These are phyloP conservation scores for Rhododendron griersonianum DNA, from an alignment of 148 eudicot species.

Conservation along the genomic window DNA sequence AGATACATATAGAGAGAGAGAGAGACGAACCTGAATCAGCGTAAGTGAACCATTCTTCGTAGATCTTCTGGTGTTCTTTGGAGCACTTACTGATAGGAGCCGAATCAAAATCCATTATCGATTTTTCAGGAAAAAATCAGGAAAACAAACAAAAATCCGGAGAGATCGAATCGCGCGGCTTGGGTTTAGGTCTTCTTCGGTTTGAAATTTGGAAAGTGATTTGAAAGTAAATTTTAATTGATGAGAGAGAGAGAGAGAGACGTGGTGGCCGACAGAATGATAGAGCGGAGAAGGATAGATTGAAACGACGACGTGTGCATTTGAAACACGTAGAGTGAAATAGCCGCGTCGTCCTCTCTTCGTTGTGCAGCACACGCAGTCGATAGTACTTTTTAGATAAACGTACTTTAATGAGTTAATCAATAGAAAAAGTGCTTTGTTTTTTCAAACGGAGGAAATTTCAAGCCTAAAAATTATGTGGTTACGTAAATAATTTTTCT, in stretches of 20 bases:
- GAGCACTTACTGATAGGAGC: constrained; percentile 40
- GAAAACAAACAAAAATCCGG: background rate
- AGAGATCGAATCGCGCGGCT: background rate
- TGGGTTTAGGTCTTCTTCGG: background rate
- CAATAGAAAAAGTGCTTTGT: too few species aligned
- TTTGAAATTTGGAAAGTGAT: background rate
- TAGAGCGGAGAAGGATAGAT: background rate
- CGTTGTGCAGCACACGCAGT: background rate
- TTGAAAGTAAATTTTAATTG: background rate
- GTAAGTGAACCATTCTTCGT: constrained; percentile 56
- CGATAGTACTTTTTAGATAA: background rate
- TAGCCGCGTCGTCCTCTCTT: background rate
- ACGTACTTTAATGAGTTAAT: background rate
- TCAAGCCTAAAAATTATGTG: too few species aligned
- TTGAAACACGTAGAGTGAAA: background rate
- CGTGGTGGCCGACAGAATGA: background rate
- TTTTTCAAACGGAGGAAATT: too few species aligned
- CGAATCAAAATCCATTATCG: constrained; percentile 53
- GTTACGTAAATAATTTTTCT: too few species aligned
- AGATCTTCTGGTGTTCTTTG: constrained; percentile 50
- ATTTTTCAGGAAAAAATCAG: background rate
- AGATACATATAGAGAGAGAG: too few species aligned
- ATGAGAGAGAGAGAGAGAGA: background rate
- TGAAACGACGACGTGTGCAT: background rate
- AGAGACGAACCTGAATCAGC: constrained; percentile 60